Conservation (phyloP, 2,329 filamentous ascomycete genomes). For the Colletotrichum musae region DNA sequence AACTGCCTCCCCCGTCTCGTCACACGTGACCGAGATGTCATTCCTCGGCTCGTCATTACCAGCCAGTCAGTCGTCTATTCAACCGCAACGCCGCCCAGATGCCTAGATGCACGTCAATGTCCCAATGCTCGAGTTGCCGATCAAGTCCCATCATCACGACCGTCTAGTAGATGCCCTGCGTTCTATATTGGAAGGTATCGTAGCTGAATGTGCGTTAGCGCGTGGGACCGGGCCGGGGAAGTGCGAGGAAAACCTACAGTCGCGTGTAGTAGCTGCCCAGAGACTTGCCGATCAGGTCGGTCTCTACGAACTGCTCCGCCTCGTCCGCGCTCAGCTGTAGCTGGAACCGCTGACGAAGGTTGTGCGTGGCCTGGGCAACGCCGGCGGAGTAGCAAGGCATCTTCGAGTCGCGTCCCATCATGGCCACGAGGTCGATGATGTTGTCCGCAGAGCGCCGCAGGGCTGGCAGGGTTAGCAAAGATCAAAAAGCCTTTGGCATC, state of each 20-base stretch:
- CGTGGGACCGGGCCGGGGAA: not conserved
- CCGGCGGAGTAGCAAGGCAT: slow-evolving; percentile 89
- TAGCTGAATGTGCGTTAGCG: slow-evolving; percentile 66
- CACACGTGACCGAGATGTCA: slow-evolving; percentile 31
- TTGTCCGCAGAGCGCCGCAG: slow-evolving; percentile 84
- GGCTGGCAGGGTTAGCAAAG: slow-evolving; percentile 59
- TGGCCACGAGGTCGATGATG: slow-evolving; percentile 84
- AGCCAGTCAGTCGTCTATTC: slow-evolving; percentile 40
- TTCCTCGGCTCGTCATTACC: slow-evolving; percentile 39
- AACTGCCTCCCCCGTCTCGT: slow-evolving; percentile 21
- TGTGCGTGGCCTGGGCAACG: slow-evolving; percentile 77
- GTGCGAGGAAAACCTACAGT: slow-evolving; percentile 68
- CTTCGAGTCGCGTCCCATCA: slow-evolving; percentile 87
- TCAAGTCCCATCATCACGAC: slow-evolving; percentile 22
- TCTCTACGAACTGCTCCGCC: slow-evolving; percentile 85
- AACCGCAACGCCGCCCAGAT: slow-evolving; percentile 42
- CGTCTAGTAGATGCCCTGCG: slow-evolving; percentile 84
- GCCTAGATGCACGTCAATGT: slow-evolving; percentile 37
- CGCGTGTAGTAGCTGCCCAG: slow-evolving; percentile 90
- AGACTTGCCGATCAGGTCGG: slow-evolving; percentile 83
- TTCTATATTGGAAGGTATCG: slow-evolving; percentile 89
- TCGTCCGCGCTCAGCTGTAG: slow-evolving; percentile 87
- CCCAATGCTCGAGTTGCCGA: slow-evolving; percentile 33
- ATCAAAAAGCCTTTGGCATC: not conserved
- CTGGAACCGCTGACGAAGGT: slow-evolving; percentile 82